Percentiles rank a stretch among this genome's conserved stretches.
These are phyloP conservation scores for Penicillium antarcticum DNA, from an alignment of 495 filamentous ascomycete genomes.

Conservation along the genomic window DNA sequence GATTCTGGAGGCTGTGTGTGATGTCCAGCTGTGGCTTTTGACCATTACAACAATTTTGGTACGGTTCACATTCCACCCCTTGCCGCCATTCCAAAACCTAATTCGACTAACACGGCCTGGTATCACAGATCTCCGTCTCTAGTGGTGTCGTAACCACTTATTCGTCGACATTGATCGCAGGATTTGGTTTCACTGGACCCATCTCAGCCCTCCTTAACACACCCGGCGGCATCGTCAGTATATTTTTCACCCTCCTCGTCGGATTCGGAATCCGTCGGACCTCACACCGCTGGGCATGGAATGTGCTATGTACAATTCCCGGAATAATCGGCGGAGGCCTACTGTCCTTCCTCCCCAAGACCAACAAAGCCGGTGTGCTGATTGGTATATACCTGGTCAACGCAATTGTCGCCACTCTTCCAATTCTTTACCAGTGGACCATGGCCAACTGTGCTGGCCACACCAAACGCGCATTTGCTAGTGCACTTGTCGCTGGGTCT, in stretches of 20 bases:
- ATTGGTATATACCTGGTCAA: slow-evolving; percentile 66
- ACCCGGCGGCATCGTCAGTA: slow-evolving; percentile 59
- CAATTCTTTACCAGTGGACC: slow-evolving; percentile 48
- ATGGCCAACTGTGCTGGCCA: slow-evolving; percentile 47
- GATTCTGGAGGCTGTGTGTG: slow-evolving; percentile 27
- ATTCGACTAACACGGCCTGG: neutral
- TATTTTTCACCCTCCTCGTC: slow-evolving; percentile 51
- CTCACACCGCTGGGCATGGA: slow-evolving; percentile 51
- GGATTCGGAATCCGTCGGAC: slow-evolving; percentile 43
- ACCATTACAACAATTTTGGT: slow-evolving; percentile 33
- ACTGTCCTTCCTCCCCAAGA: slow-evolving; percentile 55
- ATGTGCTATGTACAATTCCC: slow-evolving; percentile 40
- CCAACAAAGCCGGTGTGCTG: slow-evolving; percentile 47
- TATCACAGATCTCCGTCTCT: slow-evolving; percentile 45
- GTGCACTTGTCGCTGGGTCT: slow-evolving; percentile 52
- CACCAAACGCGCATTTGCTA: slow-evolving; percentile 51
- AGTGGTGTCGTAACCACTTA: slow-evolving; percentile 61
- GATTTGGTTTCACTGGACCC: slow-evolving; percentile 52
- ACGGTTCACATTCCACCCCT: neutral
- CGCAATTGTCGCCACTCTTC: slow-evolving; percentile 39
- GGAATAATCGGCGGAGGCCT: slow-evolving; percentile 55
- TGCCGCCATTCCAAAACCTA: neutral
- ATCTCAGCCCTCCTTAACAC: slow-evolving; percentile 60
- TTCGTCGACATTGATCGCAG: slow-evolving; percentile 56
- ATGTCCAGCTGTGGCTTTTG: slow-evolving; percentile 38